Evolutionary conservation across 768 basidiomycete genomes (phyloP).

Genomic region (Astraeus odoratus): DNA sequence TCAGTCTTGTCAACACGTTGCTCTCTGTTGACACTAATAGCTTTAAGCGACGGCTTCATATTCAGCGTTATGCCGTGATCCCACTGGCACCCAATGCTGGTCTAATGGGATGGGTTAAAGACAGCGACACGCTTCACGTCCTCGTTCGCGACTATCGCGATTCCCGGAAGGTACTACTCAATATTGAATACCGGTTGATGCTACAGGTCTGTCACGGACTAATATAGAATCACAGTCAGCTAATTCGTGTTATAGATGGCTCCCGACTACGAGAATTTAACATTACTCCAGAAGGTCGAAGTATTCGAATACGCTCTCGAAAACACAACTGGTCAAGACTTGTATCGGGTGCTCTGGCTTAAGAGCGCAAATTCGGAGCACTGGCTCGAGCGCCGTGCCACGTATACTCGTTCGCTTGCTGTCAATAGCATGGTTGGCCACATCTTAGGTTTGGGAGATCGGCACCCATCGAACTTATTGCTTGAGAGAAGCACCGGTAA

Average conservation of each 20-base stretch:
- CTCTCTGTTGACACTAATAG: constrained; percentile 89
- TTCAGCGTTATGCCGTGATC: constrained; percentile 88
- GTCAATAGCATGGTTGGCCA: constrained; percentile 99
- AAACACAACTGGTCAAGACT: constrained; percentile 96
- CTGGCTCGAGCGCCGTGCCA: constrained; percentile 94
- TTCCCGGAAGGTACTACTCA: constrained; percentile 90
- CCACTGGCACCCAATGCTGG: constrained; percentile 95
- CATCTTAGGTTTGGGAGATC: constrained; percentile 94
- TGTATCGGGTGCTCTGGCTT: constrained; percentile 95
- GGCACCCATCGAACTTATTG: constrained; percentile 93
- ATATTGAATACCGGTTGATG: constrained; percentile 99
- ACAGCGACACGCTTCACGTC: constrained; percentile 93
- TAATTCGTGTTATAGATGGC: constrained; percentile 67
- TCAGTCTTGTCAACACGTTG: constrained; percentile 92
- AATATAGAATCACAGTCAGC: constrained; percentile 27
- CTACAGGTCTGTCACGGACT: constrained; percentile 85
- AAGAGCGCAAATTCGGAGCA: constrained; percentile 94
- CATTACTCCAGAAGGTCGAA: constrained; percentile 94
- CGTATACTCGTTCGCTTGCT: constrained; percentile 91
- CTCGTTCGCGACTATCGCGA: constrained; percentile 95
- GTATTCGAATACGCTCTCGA: constrained; percentile 98
- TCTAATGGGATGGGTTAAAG: constrained; percentile 90
- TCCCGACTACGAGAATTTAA: constrained; percentile 94
- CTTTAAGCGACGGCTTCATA: constrained; percentile 93
- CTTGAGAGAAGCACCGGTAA: constrained; percentile 89